Conservation (phyloP, 1,284 basidiomycete genomes). For the Trichosporon faecale region DNA sequence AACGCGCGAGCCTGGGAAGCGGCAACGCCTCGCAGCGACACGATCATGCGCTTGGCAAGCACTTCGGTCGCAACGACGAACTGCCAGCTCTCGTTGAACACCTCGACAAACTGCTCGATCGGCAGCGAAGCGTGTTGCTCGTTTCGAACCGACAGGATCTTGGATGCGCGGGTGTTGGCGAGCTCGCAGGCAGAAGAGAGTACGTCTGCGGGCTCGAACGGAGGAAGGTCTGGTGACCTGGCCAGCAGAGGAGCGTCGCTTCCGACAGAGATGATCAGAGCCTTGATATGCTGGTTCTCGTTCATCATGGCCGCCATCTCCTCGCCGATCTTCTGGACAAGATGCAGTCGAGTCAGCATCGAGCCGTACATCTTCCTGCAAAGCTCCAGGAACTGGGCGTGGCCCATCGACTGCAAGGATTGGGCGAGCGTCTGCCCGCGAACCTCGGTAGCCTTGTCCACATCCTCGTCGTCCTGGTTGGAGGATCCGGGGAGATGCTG, state of each 20-base stretch:
- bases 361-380: conserved; percentile 64
- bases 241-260: conserved; percentile 13
- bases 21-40: conserved; percentile 77
- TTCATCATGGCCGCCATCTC: conserved; percentile 63
- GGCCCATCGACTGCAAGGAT: conserved; percentile 65
- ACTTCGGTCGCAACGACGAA: conserved; percentile 86
- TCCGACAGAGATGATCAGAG: background rate
- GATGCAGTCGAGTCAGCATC: conserved; percentile 68
- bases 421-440: conserved; percentile 55
- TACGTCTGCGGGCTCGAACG: conserved; percentile 67
- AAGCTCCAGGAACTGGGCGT: conserved; percentile 65
- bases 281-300: conserved; percentile 27
- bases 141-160: conserved; percentile 68
- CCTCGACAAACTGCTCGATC: conserved; percentile 69
- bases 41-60: conserved; percentile 83
- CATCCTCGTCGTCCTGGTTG: conserved; percentile 57
- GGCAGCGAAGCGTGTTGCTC: conserved; percentile 74
- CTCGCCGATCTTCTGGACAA: conserved; percentile 64
- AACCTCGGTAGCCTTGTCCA: conserved; percentile 37
- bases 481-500: conserved; percentile 38
- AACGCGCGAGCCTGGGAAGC: conserved; percentile 85
- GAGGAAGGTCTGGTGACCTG: conserved; percentile 5
- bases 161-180: conserved; percentile 74
- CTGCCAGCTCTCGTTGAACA: conserved; percentile 82
- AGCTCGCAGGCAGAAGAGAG: conserved; percentile 77